Base-by-base conservation (phyloP, 1,284 basidiomycete species). In the Ustilago shanxiensis region DNA sequence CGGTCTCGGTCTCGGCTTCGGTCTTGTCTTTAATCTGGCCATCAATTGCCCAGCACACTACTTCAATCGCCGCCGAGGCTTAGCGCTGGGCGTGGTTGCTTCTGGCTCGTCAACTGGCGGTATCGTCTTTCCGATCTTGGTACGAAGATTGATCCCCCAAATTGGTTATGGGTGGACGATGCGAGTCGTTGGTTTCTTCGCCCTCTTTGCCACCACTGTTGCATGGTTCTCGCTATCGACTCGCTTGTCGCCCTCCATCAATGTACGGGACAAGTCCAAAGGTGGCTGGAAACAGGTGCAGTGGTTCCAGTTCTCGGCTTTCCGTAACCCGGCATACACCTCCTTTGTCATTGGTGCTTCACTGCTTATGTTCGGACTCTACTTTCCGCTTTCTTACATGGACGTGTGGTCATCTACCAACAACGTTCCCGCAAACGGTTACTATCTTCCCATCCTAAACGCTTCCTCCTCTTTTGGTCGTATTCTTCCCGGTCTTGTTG, bases 401-500 rank as follows among this genome's bases (percentile, higher is more conserved):
- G 73, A 77, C 47, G 73, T 75, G 2, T 75, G 66, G 66, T 68
- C 69, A 4, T 60, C 65, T 37, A 41, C 56, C 14, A 41, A 68
- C 61, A 61, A 62, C 39, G 39, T 72, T 6, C 66, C 66, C 3
- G 69, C 63, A 37, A 65, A 60, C 28, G 65, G 69, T 31, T 83
- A 83, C 63, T 71, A 77, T 45, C 56, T 83, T 2, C 60, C 80
- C 39, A 77, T 83, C 49, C 56, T 81, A 45, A 83, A 83, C 51
- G 79, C 79, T 29, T 64, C 73, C 22, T 75, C 68, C 1, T 70
- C 75, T 5, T 66, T 86, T 20, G 86, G 87, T n/a, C 86, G 87
- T 44, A 80, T 87, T 24, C 31, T 80, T 5, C 79, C 86, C 13
- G 86, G 85, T 45, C 58, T 85, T 7, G 44, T 86, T 1, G 86